Conservation (phyloP, 208 protist species). For the Novymonas esmeraldas region DNA sequence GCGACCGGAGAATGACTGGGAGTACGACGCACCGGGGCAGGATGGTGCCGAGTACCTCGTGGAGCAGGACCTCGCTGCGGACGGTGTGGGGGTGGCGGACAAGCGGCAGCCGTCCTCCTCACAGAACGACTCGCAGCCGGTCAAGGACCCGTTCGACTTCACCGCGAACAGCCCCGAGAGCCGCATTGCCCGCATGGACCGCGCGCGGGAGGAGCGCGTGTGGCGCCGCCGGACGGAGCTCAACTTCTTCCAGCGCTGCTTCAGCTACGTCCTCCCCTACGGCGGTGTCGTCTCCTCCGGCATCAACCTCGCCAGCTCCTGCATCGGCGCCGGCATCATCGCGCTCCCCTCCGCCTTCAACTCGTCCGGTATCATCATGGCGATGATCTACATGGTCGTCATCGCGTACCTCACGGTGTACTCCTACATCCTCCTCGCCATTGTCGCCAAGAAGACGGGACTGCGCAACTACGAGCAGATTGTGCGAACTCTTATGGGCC, state of each 20-base stretch:
- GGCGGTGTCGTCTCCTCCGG: conserved; percentile 56
- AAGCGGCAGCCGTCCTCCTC: neutral
- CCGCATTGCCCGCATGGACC: conserved; percentile 39
- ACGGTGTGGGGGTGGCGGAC: neutral
- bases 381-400: conserved; percentile 64
- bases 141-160: neutral
- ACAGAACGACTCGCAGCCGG: neutral
- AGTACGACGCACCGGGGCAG: conserved; percentile 23
- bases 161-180: conserved; percentile 13
- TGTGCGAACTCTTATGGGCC: conserved; percentile 46
- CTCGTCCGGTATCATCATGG: conserved; percentile 56
- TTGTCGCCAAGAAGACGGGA: conserved; percentile 37
- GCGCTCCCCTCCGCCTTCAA: conserved; percentile 60
- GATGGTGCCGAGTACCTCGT: conserved; percentile 39
- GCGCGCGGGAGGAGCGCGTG: conserved; percentile 43
- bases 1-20: conserved; percentile 7
- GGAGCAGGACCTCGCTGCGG: conserved; percentile 12
- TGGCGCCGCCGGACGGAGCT: conserved; percentile 26
- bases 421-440: conserved; percentile 51
- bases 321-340: conserved; percentile 75
- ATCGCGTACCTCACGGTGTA: conserved; percentile 58
- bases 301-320: conserved; percentile 68
- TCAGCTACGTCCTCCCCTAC: conserved; percentile 54
- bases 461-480: conserved; percentile 65
- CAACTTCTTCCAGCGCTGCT: conserved; percentile 26